Evolutionary conservation across 169 alveolate genomes (phyloP).

Genomic region (Plasmodium chabaudi): DNA sequence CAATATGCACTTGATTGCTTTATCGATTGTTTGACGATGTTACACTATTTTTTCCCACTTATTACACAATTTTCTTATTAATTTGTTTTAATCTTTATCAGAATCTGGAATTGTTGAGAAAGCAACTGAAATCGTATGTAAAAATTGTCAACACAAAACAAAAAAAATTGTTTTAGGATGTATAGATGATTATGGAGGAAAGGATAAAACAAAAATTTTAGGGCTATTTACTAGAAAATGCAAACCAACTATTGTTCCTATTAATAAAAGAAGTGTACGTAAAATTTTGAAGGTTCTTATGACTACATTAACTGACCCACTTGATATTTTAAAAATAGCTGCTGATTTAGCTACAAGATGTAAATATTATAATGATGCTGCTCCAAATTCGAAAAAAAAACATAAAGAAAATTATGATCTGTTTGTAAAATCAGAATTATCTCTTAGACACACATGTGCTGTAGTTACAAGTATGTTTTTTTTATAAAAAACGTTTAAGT

Average conservation of each 20-base stretch:
- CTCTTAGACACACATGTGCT: constrained; percentile 61
- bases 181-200: constrained; percentile 61
- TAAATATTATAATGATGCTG: constrained; percentile 25
- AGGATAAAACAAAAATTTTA: constrained; percentile 6
- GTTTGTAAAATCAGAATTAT: constrained; percentile 53
- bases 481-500: no score
- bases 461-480: constrained; percentile 44
- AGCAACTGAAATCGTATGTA: constrained; percentile 50
- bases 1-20: neutral
- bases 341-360: constrained; percentile 84
- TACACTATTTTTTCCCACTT: neutral
- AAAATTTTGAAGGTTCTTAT: constrained; percentile 77
- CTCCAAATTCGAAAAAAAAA: constrained; percentile 1
- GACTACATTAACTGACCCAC: constrained; percentile 81
- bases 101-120: constrained; percentile 61
- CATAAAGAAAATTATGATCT: constrained; percentile 37
- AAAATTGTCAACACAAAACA: constrained; percentile 21
- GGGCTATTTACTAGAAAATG: constrained; percentile 55
- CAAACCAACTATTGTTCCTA: constrained; percentile 66
- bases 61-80: neutral
- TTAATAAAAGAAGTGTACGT: constrained; percentile 45
- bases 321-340: constrained; percentile 80
- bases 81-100: neutral
- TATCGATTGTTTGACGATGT: neutral
- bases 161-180: constrained; percentile 48